Conservation (phyloP, 371 early-diverging fungal species). For the Batkoa obscura region DNA sequence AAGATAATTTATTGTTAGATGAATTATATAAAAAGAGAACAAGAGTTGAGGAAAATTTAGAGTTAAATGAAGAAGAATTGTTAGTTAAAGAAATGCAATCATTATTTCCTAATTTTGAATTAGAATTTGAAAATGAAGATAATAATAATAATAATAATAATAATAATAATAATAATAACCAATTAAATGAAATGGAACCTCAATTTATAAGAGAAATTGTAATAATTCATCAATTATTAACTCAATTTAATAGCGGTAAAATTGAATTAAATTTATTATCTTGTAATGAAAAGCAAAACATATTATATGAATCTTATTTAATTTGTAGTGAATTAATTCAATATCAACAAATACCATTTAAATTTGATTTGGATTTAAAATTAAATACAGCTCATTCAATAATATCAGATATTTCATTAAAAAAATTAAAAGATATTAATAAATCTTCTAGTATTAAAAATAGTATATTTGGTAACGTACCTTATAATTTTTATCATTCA, state of each 20-base stretch:
- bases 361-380: not conserved
- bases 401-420: not conserved
- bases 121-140: slow-evolving; percentile 2
- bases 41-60: slow-evolving; percentile 14
- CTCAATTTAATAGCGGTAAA: no score
- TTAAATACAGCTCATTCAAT: not conserved
- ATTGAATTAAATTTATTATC: no score
- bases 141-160: no score
- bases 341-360: not conserved
- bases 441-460: slow-evolving; percentile 8
- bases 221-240: not conserved
- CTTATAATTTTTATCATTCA: slow-evolving; percentile 83
- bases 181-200: not conserved
- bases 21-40: slow-evolving; percentile 41
- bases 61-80: slow-evolving; percentile 26
- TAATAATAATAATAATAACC: no score
- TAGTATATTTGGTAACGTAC: slow-evolving; percentile 15
- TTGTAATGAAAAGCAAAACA: not conserved
- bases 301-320: not conserved
- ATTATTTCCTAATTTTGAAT: slow-evolving; percentile 11
- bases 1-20: slow-evolving; percentile 46
- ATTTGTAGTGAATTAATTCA: not conserved
- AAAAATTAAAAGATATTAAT: not conserved
- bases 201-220: not conserved
- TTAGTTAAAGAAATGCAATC: slow-evolving; percentile 17